Base-by-base conservation (phyloP, 306 rosid species). In the Cicer pinnatifidum region DNA sequence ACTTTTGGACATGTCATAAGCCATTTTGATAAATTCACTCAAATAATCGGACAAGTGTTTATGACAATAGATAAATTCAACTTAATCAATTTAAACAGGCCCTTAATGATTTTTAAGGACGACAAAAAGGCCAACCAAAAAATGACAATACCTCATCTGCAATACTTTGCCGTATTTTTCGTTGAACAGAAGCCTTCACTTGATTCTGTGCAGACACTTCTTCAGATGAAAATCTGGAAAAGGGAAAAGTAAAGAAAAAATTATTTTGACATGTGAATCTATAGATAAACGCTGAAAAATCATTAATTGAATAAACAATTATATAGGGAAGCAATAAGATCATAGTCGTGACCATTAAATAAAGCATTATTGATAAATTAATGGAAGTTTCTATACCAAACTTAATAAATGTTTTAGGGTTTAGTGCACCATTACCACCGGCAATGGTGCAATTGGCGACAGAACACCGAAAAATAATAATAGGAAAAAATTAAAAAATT, bases 121-220 rank as follows among this genome's bases (percentile, higher is more conserved):
- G 33, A 15, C 19, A 77, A 46, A 75, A 9, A 12, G 6, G 9
- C 4, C 59, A 54, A 1, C 17, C 11, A 19, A 68, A 61, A 52
- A 10, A 20, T 45, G 50, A 20, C 47, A 46, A 84, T 82, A 94
- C 98, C 95, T 94, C 98, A 56, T 94, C 98, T 0, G 98, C 98
- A 80, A 94, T 94, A 69, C 98, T 94, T 81, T 94, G 98, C 16
- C 91, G 84, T 72, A 94, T 94, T 85, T 76, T 94, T 46, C 98
- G 86, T 71, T 94, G 96, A 53, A 94, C 97, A 20, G 97, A 94
- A 6, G 98, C 98, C 86, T 94, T 94, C 69, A 91, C 98, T 90
- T 94, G 98, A 77, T 94, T 94, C 84, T 94, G 98, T 67, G 92
- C 98, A 75, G 98, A 94, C 11, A 94, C 97, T 6, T 94, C 97